Evolutionary conservation across 768 basidiomycete species (phyloP), one percentile per base, ranked within the genome.

Genomic region (Leccinum incarnatum): DNA sequence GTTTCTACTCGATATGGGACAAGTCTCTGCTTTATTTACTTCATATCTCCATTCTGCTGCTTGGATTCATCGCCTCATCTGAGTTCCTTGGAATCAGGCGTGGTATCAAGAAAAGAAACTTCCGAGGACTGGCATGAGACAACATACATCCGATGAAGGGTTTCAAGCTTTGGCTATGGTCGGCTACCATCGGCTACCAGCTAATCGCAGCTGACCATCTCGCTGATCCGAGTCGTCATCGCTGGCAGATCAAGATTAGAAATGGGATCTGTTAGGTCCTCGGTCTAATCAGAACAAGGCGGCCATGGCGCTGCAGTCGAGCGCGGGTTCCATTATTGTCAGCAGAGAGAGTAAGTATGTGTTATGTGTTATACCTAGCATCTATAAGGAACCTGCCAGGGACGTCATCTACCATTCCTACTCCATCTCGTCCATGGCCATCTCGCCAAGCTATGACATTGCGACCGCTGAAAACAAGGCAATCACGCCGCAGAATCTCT

Each of bases 241-340:
- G 4, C 17, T n/a, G 17, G 37, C 40, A n/a, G 40, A 42, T 42
- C 40, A 42, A n/a, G 4, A 37, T 37, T 7, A 7, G 12, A 42
- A 2, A 10, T 42, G 40, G 40, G 9, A 42, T 42, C 40, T n/a
- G 40, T 9, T 19, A n/a, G 17, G 14, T 42, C 40, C 9, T n/a
- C n/a, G 5, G 17, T 42, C n/a, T 17, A 14, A n/a, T n/a, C n/a
- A 45, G 50, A 98, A 98, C 77, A 86, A 81, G 65, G 93, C 95
- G 0, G 97, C 98, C 67, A 95, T 19, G 96, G 95, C 6, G 95
- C 40, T n/a, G 40, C 40, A 42, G 40, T 42, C 37, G 8, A 37
- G 36, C 88, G 5, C 97, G 96, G 96, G 96, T 49, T 95, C 95
- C 11, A 89, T 84, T 69, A 80, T 95, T 53, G 95, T 98, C 45